Evolutionary conservation across 345 rosid species (phyloP), one percentile per base, ranked within the genome.

Genomic region (Camelina sativa): DNA sequence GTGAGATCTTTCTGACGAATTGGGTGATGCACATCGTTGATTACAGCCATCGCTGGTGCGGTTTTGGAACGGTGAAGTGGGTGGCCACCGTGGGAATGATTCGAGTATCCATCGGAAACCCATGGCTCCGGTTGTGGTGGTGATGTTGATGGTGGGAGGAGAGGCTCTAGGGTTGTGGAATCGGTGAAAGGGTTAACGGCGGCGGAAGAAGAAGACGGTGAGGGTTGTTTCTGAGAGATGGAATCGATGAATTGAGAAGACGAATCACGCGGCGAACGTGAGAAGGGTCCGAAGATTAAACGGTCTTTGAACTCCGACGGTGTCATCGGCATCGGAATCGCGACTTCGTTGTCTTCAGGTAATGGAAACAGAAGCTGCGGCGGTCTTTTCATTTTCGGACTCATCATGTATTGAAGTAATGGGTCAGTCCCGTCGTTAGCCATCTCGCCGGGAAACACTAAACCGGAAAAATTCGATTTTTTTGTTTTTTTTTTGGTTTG

Each of bases 11-110:
- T 78, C 77, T 86, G 23, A 66, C 70, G 19, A 79, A 79, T 46
- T 56, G 80, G 48, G 63, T 54, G 70, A 65, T 34, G 67, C 12
- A 11, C 0, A 62, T 90, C 97, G 41, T 89, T 85, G 75, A 89
- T 87, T 2, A 86, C 92, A 6, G 93, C 90, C 90, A 95, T 89
- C 23, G 99, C 99, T 1, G 99, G 97, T 0, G 97, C 96, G 0
- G 99, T 94, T 79, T 86, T 92, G 58, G 92, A 87, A 69, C 97
- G 77, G 86, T 95, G 97, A 43, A 95, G 90, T 69, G 76, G 41
- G 15, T 71, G 77, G 48, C 77, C 30, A 4, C 30, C 77, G 25
- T 72, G 37, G 11, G 2, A 17, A 2, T 57, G 67, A 1, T 15
- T 65, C 7, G 55, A 44, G 4, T 7, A 15, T 1, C 4, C 4